Conservation (phyloP, 352 stramenopile genomes). For the Saprolegnia parasitica region DNA sequence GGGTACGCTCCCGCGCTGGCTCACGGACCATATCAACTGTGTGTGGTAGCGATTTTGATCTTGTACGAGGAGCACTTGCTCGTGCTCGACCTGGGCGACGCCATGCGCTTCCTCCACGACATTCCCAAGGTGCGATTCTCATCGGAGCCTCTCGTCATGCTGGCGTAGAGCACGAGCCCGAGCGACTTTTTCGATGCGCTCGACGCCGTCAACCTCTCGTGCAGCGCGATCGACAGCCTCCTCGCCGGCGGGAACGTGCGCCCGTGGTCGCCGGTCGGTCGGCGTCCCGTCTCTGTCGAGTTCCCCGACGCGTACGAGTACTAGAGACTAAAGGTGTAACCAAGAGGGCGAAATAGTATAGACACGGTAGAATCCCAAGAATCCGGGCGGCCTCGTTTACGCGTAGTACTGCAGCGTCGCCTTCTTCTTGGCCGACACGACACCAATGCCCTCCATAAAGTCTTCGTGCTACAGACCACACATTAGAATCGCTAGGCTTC, state of each 20-base stretch:
- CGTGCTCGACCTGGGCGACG: conserved; percentile 63
- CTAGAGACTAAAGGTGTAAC: neutral
- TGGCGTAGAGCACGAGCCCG: conserved; percentile 44
- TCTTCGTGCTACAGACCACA: conserved; percentile 84
- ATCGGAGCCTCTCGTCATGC: neutral
- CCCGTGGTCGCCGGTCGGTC: conserved; percentile 66
- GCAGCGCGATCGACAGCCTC: conserved; percentile 60
- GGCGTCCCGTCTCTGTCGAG: conserved; percentile 51
- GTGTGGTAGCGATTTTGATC: conserved; percentile 58
- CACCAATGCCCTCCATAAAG: conserved; percentile 99
- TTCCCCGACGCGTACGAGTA: conserved; percentile 76
- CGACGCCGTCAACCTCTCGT: conserved; percentile 58
- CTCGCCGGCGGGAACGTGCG: conserved; percentile 51
- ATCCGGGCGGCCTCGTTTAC: conserved; percentile 39
- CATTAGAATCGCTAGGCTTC: neutral
- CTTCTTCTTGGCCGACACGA: conserved; percentile 98
- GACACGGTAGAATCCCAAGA: no score
- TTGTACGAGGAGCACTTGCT: conserved; percentile 70
- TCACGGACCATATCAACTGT: no score
- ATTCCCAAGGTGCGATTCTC: conserved; percentile 47
- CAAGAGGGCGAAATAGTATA: no score
- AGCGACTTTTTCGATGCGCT: conserved; percentile 64
- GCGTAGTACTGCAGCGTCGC: conserved; percentile 96
- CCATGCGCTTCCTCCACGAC: conserved; percentile 78
- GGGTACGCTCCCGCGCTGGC: conserved; percentile 37